Conservation (phyloP, 129 eudicot species). For the Flaveria trinervia region DNA sequence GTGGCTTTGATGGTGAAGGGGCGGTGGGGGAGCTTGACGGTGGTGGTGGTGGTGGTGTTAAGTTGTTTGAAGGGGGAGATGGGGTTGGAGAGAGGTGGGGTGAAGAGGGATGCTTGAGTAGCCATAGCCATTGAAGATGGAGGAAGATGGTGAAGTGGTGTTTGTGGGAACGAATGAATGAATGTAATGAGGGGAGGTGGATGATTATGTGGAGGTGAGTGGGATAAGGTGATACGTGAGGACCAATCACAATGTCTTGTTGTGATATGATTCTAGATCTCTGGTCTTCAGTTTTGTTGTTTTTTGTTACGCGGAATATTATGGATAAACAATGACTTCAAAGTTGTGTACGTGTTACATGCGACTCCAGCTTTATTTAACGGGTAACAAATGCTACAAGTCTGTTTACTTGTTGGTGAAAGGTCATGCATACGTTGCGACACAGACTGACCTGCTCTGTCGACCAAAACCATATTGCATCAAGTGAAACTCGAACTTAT, state of each 20-base stretch:
- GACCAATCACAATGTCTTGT: slow-evolving; percentile 55
- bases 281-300: background rate
- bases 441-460: no score
- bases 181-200: background rate
- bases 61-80: slow-evolving; percentile 50
- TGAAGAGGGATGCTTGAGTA: slow-evolving; percentile 84
- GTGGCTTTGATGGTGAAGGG: slow-evolving; percentile 56
- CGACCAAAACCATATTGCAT: no score
- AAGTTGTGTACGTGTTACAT: no score
- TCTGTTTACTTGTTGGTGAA: no score
- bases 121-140: slow-evolving; percentile 72
- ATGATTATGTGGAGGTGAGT: slow-evolving; percentile 47
- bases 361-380: no score
- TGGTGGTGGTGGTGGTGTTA: slow-evolving; percentile 39
- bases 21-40: slow-evolving; percentile 41
- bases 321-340: background rate
- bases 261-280: slow-evolving; percentile 55
- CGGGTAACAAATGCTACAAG: no score
- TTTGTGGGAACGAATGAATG: slow-evolving; percentile 20
- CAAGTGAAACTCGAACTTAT: no score
- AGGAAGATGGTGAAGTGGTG: background rate
- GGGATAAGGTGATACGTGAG: slow-evolving; percentile 58
- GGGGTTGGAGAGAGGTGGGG: slow-evolving; percentile 64
- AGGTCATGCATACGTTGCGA: no score
- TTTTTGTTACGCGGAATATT: background rate